These are phyloP conservation scores for Geosmithia putterillii DNA, from an alignment of 2,329 filamentous ascomycete genomes.

Conservation along the genomic window DNA sequence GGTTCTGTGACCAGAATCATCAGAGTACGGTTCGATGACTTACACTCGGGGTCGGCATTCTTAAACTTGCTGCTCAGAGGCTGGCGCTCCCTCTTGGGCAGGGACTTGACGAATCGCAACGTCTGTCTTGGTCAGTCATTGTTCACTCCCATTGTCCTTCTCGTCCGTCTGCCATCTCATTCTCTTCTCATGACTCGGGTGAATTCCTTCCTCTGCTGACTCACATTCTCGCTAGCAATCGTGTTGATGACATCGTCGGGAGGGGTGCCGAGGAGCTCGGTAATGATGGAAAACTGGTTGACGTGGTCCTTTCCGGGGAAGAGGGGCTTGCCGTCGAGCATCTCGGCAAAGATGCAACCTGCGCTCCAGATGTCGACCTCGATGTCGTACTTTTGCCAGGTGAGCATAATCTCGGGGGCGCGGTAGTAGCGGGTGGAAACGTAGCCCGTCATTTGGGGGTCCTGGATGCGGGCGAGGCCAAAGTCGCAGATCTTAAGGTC, in stretches of 20 bases:
- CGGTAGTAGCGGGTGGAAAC: slow-evolving; percentile 98
- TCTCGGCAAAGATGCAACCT: slow-evolving; percentile 97
- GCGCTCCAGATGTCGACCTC: slow-evolving; percentile 99
- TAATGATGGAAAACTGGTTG: slow-evolving; percentile 99
- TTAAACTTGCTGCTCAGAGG: slow-evolving; percentile 83
- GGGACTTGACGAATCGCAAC: slow-evolving; percentile 89
- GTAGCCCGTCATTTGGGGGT: slow-evolving; percentile 99
- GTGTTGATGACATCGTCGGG: slow-evolving; percentile 98
- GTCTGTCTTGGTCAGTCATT: slow-evolving; percentile 44
- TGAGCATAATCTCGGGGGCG: slow-evolving; percentile 98
- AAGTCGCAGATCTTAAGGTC: slow-evolving; percentile 99
- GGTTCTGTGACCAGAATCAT: too few relatives aligned
- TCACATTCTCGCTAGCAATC: slow-evolving; percentile 93
- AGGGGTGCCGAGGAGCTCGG: slow-evolving; percentile 87
- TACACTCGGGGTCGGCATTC: slow-evolving; percentile 81
- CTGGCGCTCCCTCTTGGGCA: slow-evolving; percentile 87
- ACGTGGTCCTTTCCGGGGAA: slow-evolving; percentile 99
- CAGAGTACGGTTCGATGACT: too few relatives aligned
- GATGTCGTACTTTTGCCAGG: slow-evolving; percentile 99
- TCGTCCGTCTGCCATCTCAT: too few relatives aligned
- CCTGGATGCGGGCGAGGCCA: slow-evolving; percentile 90
- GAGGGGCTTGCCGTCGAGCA: slow-evolving; percentile 95
- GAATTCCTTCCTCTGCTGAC: slow-evolving; percentile 14
- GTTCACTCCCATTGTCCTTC: background rate
- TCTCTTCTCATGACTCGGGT: too few relatives aligned